These are phyloP conservation scores for Zygotorulaspora florentina DNA, from an alignment of 805 yeast genomes.

Conservation along the genomic window DNA sequence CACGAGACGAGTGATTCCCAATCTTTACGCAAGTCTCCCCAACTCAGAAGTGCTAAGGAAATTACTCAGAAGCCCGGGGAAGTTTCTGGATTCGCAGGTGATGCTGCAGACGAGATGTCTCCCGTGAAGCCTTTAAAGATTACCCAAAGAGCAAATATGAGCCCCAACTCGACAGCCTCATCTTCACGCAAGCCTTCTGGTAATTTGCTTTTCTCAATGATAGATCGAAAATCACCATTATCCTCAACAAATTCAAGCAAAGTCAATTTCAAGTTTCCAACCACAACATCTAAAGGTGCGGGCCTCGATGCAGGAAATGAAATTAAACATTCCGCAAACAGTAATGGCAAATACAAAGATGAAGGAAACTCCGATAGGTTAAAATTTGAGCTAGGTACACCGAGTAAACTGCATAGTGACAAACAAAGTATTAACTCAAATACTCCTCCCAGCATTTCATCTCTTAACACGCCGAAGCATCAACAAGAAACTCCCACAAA, in stretches of 20 bases:
- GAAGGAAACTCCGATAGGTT: too few species aligned
- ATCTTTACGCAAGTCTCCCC: not conserved
- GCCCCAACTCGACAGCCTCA: constrained; percentile 15
- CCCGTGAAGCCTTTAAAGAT: constrained; percentile 68
- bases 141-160: constrained; percentile 46
- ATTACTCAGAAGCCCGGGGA: constrained; percentile 4
- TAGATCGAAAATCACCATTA: constrained; percentile 12
- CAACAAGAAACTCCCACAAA: too few species aligned
- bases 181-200: constrained; percentile 11
- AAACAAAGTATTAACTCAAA: too few species aligned
- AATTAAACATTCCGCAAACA: not conserved
- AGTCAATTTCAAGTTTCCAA: not conserved
- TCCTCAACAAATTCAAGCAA: constrained; percentile 9
- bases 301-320: not conserved
- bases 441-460: too few species aligned
- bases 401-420: too few species aligned
- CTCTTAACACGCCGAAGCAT: too few species aligned
- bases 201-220: constrained; percentile 13
- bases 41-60: not conserved
- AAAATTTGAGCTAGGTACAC: too few species aligned
- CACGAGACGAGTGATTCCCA: constrained; percentile 6
- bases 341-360: not conserved
- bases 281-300: not conserved
- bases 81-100: constrained; percentile 1
- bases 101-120: constrained; percentile 26